Evolutionary conservation across 1,139 yeast species (phyloP), one percentile per base, ranked within the genome.

Genomic region (Blastobotrys capitulatus): DNA sequence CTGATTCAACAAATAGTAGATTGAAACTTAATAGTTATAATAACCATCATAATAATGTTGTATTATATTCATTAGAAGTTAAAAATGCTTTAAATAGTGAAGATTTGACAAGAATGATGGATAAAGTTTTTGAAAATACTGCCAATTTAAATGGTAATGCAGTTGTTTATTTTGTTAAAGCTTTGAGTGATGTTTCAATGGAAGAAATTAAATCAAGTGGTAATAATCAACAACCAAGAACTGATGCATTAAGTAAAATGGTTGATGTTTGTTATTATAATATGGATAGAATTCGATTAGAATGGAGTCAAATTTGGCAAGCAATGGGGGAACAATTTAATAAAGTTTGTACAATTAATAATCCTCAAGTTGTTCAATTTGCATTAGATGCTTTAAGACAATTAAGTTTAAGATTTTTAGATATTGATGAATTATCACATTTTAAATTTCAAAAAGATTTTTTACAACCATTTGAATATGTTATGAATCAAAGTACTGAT

Each of bases 251-350:
- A 55, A 97, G 89, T 61, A 94, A 94, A 63, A 86, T 94, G 75
- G 96, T 94, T 46, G 98, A 94, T 67, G 95, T 94, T 43, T 90
- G 97, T 68, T 92, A 92, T 67, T 94, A 94, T 71, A 94, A 94
- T 66, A 92, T 94, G 97, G 82, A 82, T 50, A 86, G 98, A 73
- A 89, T 94, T 60, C 82, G 96, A 65, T 82, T 94, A 56, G 97
- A 94, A 69, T 94, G 98, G 97, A 81, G 96, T 8, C 95, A 88
- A 52, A 74, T 94, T 52, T 94, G 99, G 99, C 78, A 85, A 7
- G 84, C 87, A 12, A 86, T 94, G 86, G 96, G 96, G 12, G 86
- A 80, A 55, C 87, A 89, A 40, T 92, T 94, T 70, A 87, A 88
- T 57, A 78, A 75, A 42, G 92, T 89, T 55, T 95, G 96, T 2